Evolutionary conservation across 331 rosid species (phyloP), one percentile per base, ranked within the genome.

Genomic region (Acacia pycnantha): DNA sequence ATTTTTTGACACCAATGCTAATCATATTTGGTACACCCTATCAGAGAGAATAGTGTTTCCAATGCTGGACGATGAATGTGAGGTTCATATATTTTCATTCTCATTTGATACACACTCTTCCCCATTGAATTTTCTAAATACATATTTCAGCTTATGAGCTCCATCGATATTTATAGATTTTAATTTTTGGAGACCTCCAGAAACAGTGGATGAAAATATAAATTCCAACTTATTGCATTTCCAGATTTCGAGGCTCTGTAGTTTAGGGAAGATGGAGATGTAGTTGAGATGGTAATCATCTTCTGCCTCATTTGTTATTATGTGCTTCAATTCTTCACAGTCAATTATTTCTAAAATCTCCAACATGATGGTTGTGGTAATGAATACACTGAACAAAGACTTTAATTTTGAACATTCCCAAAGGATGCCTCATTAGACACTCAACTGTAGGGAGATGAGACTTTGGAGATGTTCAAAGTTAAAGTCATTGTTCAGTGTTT

Each of bases 311-410:
- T 15, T n/a, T 26, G 14, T 46, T 71, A 46, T 71, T 46, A 71
- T 71, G 58, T 46, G 24, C 40, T 71, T 44, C 59, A 71, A 15
- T 24, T 26, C 59, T 6, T 26, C 6, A 71, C 76, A 71, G 0
- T 0, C 0, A 0, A 0, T 0, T 0, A 71, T 71, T 0, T 0
- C 0, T 8, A 71, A 8, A 8, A 3, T 1, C 51, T 71, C 76
- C 76, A 71, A 44, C 35, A 70, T 58, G 26, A 58, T 22, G 31
- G 65, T 22, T 8, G 66, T 24, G 0, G 33, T 33, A 11, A 59
- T 24, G 18, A 18, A 59, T 59, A 24, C 16, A 10, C 6, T 59
- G 33, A 59, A 59, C 16, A 59, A 11, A 10, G 33, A 24, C 33
- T 59, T 59, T 1, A 59, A 3, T 4, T 59, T 59, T 9, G 16